Percentiles rank a stretch among this genome's conserved stretches.
Evolutionary conservation across 2,329 filamentous ascomycete genomes (phyloP).

Genomic region (Verticillium alfalfae): DNA sequence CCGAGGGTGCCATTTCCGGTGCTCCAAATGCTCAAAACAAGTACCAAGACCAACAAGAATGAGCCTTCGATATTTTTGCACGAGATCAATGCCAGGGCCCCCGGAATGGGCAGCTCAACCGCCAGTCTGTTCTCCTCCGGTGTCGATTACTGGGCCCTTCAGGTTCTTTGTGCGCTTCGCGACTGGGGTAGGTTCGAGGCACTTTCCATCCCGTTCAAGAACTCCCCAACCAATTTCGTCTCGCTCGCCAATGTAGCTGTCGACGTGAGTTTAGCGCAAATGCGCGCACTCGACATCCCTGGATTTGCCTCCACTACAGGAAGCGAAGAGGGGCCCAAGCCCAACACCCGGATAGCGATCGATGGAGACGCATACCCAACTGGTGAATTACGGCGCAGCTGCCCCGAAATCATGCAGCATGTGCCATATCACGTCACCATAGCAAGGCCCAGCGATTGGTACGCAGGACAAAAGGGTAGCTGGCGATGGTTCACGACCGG

Average conservation of each 20-base stretch:
- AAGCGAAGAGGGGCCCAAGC: not conserved
- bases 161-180: conserved; percentile 8
- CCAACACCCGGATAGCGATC: not conserved
- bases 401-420: not conserved
- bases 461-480: not conserved
- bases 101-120: conserved; percentile 16
- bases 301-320: not conserved
- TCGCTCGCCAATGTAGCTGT: not conserved
- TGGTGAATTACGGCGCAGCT: not conserved
- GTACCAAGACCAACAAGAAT: not conserved
- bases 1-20: conserved; percentile 11
- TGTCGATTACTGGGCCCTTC: conserved; percentile 21
- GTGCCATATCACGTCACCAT: not conserved
- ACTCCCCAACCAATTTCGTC: not conserved
- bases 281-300: not conserved
- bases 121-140: conserved; percentile 18
- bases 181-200: not conserved
- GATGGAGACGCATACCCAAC: not conserved
- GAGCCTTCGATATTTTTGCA: conserved; percentile 16
- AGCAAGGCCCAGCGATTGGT: not conserved
- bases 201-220: not conserved
- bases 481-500: not conserved
- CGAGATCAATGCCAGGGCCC: conserved; percentile 22
- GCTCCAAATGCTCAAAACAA: not conserved
- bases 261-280: not conserved